phyloP scores from a whole-genome alignment of 169 alveolate species.

The Plasmodium ovale region DNA sequence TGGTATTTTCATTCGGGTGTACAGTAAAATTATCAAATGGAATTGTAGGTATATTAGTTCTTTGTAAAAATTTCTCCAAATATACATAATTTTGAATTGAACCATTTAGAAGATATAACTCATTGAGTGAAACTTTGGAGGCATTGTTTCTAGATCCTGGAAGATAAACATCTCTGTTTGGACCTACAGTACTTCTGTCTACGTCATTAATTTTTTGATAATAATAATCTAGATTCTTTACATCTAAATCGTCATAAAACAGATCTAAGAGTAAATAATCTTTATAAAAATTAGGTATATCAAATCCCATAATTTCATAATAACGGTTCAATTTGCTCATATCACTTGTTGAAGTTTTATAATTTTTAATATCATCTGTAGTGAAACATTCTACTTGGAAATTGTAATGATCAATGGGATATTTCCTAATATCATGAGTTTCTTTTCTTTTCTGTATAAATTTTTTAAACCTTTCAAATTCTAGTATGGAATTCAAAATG shows the following conservation, averaged over 20 bases:
- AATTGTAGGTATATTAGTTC: conserved; percentile 34
- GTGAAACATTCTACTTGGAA: conserved; percentile 41
- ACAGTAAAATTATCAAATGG: conserved; percentile 32
- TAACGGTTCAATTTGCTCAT: neutral
- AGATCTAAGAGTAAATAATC: conserved; percentile 27
- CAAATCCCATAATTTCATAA: neutral
- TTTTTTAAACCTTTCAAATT: conserved; percentile 60
- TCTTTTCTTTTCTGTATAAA: conserved; percentile 16
- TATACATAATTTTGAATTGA: conserved; percentile 47
- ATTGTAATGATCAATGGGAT: conserved; percentile 31
- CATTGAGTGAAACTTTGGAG: neutral
- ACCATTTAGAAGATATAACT: conserved; percentile 3
- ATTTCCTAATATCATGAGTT: neutral
- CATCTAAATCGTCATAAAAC: conserved; percentile 50
- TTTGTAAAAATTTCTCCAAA: conserved; percentile 40
- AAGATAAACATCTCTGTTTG: neutral
- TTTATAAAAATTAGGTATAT: conserved; percentile 26
- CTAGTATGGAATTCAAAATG: conserved; percentile 44
- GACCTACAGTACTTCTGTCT: neutral
- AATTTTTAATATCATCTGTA: conserved; percentile 28
- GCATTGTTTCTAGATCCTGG: conserved; percentile 8
- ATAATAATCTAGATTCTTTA: conserved; percentile 7
- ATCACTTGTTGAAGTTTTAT: conserved; percentile 5
- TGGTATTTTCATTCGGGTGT: neutral
- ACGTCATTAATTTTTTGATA: conserved; percentile 8